Percentiles rank a stretch among this genome's conserved stretches.
Evolutionary conservation across 495 filamentous ascomycete species (phyloP).

Genomic region (Talaromyces thailandensis): DNA sequence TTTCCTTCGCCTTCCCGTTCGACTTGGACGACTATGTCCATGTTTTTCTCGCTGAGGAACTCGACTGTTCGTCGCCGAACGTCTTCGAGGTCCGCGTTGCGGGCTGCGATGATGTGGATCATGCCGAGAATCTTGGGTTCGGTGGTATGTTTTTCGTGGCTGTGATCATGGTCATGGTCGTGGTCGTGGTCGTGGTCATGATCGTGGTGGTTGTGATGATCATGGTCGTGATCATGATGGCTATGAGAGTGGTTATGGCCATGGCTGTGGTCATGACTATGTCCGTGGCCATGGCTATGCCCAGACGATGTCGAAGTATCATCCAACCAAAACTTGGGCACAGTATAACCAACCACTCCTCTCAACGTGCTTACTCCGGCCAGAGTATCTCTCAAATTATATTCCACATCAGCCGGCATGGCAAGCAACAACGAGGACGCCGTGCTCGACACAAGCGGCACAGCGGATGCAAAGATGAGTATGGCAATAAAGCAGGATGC

Average conservation of each 20-base stretch:
- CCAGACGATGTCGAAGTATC: conserved; percentile 42
- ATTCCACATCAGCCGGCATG: conserved; percentile 79
- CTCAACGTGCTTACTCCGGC: conserved; percentile 73
- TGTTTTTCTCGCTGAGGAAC: conserved; percentile 48
- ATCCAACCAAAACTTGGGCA: conserved; percentile 90
- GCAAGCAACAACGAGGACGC: conserved; percentile 75
- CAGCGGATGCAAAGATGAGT: conserved; percentile 79
- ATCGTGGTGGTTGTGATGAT: conserved; percentile 7
- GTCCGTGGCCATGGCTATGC: conserved; percentile 20
- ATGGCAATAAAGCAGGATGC: conserved; percentile 91
- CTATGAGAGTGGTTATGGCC: conserved; percentile 11
- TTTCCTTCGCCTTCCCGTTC: conserved; percentile 67
- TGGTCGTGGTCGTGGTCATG: conserved; percentile 5
- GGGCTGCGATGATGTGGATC: conserved; percentile 70
- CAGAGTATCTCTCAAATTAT: conserved; percentile 75
- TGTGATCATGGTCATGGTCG: conserved; percentile 13
- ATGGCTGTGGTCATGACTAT: conserved; percentile 12
- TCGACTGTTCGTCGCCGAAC: conserved; percentile 57
- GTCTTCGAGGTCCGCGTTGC: conserved; percentile 64
- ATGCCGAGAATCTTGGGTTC: conserved; percentile 53
- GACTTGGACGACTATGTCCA: conserved; percentile 67
- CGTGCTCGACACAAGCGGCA: conserved; percentile 78
- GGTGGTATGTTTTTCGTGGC: conserved; percentile 14
- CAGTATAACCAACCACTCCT: conserved; percentile 78
- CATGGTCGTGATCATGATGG: conserved; percentile 15